Base-by-base conservation (phyloP, 805 yeast genomes). In the Tetrapisispora namnaoensis region DNA sequence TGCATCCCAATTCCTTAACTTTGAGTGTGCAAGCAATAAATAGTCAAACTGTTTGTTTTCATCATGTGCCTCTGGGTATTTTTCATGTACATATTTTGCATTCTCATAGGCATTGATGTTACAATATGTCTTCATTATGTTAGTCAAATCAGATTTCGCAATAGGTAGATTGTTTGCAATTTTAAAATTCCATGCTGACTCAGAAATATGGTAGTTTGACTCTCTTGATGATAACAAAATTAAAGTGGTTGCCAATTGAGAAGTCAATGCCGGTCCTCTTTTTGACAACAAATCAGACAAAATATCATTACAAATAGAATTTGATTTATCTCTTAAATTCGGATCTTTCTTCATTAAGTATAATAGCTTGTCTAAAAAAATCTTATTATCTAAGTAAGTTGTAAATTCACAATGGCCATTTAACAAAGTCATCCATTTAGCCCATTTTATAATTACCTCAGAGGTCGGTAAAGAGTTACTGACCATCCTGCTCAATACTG, bases 1-100 rank as follows among this genome's bases (percentile, higher is more conserved):
- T 8, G 72, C 64, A 20, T 63, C 63, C 86, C 86, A 83, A 52
- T 77, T 72, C 37, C 70, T 65, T 20, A 66, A 56, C 38, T 65
- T 57, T 11, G 79, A 76, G 51, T 76, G 70, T 0, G 79, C 70
- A 13, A 66, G 55, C 41, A 82, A 65, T 21, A 81, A 53, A 14
- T 75, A 67, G 47, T 74, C 78, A 42, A 73, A 73, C 51, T 77
- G 83, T 17, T 61, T 61, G 10, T 50, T 37, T 42, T 73, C 75
- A 47, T 66, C 61, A 37, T 77, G 82, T 8, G 79, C 65, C 1
- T 59, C 48, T 0, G 74, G 71, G 52, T 69, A 49, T 13, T 57
- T 45, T 8, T 69, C 57, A 57, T 77, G 75, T 2, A 71, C 48
- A 1, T 60, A 40, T n/a, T 66, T 43, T 0, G 71, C 70, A n/a